phyloP scores from a whole-genome alignment of 495 filamentous ascomycete species.

The Bathelium albidoporum region DNA sequence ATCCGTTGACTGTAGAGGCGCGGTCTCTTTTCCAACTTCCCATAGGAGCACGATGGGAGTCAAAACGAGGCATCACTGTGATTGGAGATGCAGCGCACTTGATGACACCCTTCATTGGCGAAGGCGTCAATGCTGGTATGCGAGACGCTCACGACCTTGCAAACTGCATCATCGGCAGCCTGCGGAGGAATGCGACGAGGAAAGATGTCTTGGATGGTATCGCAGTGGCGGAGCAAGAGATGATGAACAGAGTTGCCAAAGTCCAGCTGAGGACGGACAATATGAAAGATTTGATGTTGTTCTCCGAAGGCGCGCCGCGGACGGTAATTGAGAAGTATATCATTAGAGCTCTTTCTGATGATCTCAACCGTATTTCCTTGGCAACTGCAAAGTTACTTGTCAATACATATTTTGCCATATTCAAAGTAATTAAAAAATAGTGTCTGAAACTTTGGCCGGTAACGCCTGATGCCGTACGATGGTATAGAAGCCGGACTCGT shows the following conservation, averaged over 20 bases:
- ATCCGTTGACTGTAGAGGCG: neutral
- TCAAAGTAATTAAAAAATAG: neutral
- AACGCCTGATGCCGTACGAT: no score
- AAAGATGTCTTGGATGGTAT: neutral
- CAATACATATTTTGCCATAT: neutral
- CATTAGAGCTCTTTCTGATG: neutral
- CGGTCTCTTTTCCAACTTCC: constrained; percentile 40
- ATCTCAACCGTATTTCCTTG: neutral
- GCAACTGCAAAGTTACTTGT: neutral
- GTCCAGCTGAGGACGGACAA: neutral
- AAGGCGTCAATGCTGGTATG: constrained; percentile 49
- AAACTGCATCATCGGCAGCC: neutral
- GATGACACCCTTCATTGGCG: constrained; percentile 50
- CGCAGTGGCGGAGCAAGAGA: neutral
- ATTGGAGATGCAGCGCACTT: constrained; percentile 53
- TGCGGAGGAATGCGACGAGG: neutral
- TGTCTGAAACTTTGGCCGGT: no score
- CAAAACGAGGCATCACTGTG: constrained; percentile 36
- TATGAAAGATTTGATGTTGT: neutral
- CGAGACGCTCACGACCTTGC: constrained; percentile 44
- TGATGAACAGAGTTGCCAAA: neutral
- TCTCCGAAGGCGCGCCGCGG: neutral
- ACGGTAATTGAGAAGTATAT: neutral
- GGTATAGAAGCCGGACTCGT: no score
- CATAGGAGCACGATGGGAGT: constrained; percentile 39